A percentile compares a stretch with the other conserved stretches of the same genome.
Conservation (phyloP, 2,329 filamentous ascomycete genomes). For the Aspergillus calidoustus region DNA sequence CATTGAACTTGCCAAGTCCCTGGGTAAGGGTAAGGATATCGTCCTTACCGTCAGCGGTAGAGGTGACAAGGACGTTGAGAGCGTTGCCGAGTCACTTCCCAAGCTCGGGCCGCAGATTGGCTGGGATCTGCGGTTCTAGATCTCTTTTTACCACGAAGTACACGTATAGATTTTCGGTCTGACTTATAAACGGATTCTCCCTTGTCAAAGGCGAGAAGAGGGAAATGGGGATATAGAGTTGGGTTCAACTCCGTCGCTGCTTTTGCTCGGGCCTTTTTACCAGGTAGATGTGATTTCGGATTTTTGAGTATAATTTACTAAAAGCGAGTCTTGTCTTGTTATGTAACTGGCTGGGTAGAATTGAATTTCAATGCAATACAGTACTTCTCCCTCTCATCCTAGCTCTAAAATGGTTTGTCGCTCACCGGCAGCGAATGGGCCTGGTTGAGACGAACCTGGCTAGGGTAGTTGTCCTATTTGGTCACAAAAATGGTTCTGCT, state of each 20-base stretch:
- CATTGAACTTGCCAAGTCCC: constrained; percentile 87
- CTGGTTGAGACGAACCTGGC: too few species aligned
- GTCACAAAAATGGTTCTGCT: too few species aligned
- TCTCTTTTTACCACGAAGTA: neutral
- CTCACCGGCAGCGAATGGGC: too few species aligned
- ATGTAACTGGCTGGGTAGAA: neutral
- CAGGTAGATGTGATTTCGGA: neutral
- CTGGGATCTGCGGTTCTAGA: constrained; percentile 65
- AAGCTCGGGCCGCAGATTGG: constrained; percentile 86
- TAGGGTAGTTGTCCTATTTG: too few species aligned
- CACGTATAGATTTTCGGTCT: neutral
- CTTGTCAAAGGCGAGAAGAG: neutral
- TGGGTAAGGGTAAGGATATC: constrained; percentile 84
- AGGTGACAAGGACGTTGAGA: constrained; percentile 98
- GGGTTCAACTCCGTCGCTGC: neutral
- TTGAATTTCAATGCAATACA: neutral
- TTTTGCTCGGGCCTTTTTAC: neutral
- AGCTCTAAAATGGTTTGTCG: neutral
- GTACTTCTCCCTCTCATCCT: neutral
- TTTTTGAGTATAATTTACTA: neutral
- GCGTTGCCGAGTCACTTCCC: constrained; percentile 91
- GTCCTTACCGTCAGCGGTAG: constrained; percentile 93
- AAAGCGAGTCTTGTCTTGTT: neutral
- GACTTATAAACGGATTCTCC: neutral
- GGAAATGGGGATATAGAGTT: neutral